phyloP scores from a whole-genome alignment of 345 rosid genomes.

The Pelargonium nanum region DNA sequence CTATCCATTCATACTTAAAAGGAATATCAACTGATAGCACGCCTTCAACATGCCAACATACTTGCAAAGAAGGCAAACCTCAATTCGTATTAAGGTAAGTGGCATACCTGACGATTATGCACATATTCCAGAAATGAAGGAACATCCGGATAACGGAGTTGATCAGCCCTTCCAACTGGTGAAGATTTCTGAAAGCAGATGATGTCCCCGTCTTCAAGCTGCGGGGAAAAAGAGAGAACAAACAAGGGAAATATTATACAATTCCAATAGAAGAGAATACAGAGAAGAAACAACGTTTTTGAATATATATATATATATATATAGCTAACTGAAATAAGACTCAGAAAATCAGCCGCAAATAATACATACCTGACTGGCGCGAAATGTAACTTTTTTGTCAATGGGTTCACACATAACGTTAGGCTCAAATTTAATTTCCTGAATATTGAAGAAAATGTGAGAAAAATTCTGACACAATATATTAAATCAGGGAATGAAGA shows the following conservation, averaged over 20 bases:
- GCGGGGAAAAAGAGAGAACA: constrained; percentile 2
- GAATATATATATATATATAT: too few species aligned
- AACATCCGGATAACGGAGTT: constrained; percentile 61
- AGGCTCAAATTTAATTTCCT: constrained; percentile 97
- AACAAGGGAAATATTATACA: neutral
- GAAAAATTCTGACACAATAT: neutral
- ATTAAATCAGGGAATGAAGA: neutral
- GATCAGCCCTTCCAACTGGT: constrained; percentile 36
- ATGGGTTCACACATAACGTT: constrained; percentile 76
- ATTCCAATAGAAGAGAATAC: neutral
- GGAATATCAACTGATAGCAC: neutral
- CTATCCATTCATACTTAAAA: neutral
- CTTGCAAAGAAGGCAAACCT: neutral
- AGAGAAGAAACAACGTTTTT: neutral
- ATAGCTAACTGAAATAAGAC: too few species aligned
- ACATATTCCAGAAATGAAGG: constrained; percentile 81
- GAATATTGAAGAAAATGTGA: constrained; percentile 13
- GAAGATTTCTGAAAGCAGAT: constrained; percentile 69
- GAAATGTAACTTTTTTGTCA: constrained; percentile 64
- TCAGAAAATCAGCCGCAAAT: neutral
- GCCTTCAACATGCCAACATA: neutral
- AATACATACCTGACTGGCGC: constrained; percentile 51
- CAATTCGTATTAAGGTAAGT: neutral
- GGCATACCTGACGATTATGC: constrained; percentile 73
- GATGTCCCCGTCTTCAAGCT: constrained; percentile 96